Percentiles rank a stretch among this genome's conserved stretches.
These are phyloP conservation scores for Aspergillus sp. DNA, from an alignment of 2,329 filamentous ascomycete species.

Conservation along the genomic window DNA sequence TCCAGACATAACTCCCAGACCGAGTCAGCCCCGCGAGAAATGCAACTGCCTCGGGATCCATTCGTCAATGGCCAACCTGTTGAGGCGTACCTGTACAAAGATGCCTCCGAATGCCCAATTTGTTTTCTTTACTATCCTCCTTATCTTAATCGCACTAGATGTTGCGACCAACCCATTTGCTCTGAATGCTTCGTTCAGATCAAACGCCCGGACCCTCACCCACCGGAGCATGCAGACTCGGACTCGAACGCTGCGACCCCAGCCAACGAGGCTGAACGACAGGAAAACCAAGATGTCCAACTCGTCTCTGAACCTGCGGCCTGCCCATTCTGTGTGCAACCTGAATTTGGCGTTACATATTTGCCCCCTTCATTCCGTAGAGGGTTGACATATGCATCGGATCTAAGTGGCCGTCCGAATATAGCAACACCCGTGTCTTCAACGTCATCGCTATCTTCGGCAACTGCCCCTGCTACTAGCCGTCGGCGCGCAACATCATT, in stretches of 20 bases:
- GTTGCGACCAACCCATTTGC: conserved; percentile 94
- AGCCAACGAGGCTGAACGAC: conserved; percentile 33
- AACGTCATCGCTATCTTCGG: conserved; percentile 72
- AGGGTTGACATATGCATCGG: conserved; percentile 69
- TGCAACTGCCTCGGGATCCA: conserved; percentile 76
- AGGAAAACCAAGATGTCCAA: conserved; percentile 51
- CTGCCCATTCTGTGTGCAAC: conserved; percentile 92
- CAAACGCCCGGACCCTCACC: conserved; percentile 87
- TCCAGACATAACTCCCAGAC: conserved; percentile 70
- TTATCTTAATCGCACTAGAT: conserved; percentile 89
- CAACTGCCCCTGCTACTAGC: conserved; percentile 38
- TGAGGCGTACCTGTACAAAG: conserved; percentile 91
- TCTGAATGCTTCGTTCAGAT: conserved; percentile 99
- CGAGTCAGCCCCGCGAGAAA: conserved; percentile 73
- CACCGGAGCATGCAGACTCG: conserved; percentile 69
- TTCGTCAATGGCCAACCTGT: conserved; percentile 93
- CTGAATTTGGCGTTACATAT: conserved; percentile 96
- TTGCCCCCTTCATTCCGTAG: conserved; percentile 83
- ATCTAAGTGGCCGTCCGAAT: conserved; percentile 51
- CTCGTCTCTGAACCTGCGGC: conserved; percentile 87
- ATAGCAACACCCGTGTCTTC: conserved; percentile 77
- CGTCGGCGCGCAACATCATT: conserved; percentile 66
- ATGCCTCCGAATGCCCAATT: conserved; percentile 87
- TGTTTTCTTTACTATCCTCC: conserved; percentile 96
- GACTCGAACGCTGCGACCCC: conserved; percentile 40